Conservation (phyloP, 495 filamentous ascomycete genomes). For the Tuber borchii region DNA sequence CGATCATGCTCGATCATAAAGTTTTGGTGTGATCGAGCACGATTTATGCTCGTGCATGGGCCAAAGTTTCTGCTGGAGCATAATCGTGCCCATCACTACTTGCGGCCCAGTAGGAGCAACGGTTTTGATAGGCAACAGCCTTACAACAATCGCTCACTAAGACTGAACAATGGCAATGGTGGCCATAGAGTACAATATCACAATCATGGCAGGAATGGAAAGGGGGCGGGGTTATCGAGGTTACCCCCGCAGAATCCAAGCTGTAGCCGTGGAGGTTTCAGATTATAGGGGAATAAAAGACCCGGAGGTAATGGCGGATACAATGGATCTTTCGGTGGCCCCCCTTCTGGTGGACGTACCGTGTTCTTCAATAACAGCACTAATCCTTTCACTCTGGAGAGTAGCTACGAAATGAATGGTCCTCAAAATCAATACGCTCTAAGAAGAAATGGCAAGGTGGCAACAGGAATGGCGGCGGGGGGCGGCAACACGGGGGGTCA, state of each 20-base stretch:
- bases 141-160: constrained; percentile 8
- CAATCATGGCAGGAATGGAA: constrained; percentile 9
- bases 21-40: too few species aligned
- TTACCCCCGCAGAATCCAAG: background rate
- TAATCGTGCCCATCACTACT: too few species aligned
- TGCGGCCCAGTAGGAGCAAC: background rate
- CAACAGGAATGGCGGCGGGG: background rate
- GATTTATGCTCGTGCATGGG: too few species aligned
- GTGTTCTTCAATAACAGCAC: constrained; percentile 12
- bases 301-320: constrained; percentile 1
- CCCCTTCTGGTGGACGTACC: constrained; percentile 13
- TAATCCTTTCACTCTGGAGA: constrained; percentile 16
- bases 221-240: constrained; percentile 11
- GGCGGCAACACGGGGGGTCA: background rate
- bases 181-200: background rate
- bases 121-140: constrained; percentile 6
- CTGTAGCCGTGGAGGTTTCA: background rate
- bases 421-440: constrained; percentile 16
- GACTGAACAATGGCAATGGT: background rate
- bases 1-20: too few species aligned
- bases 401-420: constrained; percentile 20
- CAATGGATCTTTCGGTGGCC: constrained; percentile 19
- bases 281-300: constrained; percentile 20
- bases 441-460: constrained; percentile 22
- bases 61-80: too few species aligned